Conservation (phyloP, 1,284 basidiomycete species). For the Apiotrichum porosum region DNA sequence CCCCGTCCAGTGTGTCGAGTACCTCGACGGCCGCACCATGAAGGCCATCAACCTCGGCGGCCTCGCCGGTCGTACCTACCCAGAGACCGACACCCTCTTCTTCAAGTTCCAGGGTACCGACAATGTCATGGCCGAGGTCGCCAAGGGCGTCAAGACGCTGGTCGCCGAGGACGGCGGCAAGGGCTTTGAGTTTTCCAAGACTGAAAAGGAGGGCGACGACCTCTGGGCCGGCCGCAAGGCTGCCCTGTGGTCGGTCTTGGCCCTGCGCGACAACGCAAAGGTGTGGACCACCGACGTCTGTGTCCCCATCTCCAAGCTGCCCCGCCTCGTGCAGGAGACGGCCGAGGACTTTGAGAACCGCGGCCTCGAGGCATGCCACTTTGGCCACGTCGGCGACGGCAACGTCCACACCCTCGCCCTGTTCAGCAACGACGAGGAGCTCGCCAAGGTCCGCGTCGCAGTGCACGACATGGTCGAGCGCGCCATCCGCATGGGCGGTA, state of each 20-base stretch:
- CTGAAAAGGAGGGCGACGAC: conserved; percentile 64
- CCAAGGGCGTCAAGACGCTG: conserved; percentile 58
- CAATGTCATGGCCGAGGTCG: conserved; percentile 60
- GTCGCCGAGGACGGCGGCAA: conserved; percentile 63
- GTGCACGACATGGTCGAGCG: conserved; percentile 52
- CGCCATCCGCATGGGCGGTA: conserved; percentile 51
- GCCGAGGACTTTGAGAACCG: conserved; percentile 62
- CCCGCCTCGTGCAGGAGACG: conserved; percentile 68
- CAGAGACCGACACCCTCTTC: conserved; percentile 69
- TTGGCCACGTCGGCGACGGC: conserved; percentile 76
- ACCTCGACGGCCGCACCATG: conserved; percentile 68
- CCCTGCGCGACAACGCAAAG: conserved; percentile 59
- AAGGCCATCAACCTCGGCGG: conserved; percentile 63
- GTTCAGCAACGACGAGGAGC: conserved; percentile 40
- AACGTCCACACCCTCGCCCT: conserved; percentile 46
- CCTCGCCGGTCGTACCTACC: conserved; percentile 56
- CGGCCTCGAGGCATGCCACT: conserved; percentile 56
- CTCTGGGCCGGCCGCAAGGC: conserved; percentile 86
- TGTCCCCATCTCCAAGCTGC: conserved; percentile 74
- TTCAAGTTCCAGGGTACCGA: conserved; percentile 80
- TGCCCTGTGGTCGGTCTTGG: conserved; percentile 66
- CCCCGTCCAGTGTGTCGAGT: conserved; percentile 63
- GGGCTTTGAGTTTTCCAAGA: conserved; percentile 64
- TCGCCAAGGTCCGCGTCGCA: conserved; percentile 45
- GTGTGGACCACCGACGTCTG: conserved; percentile 83